These are phyloP conservation scores for Phlebiopsis flavidoalba DNA, from an alignment of 768 basidiomycete genomes.

Conservation along the genomic window DNA sequence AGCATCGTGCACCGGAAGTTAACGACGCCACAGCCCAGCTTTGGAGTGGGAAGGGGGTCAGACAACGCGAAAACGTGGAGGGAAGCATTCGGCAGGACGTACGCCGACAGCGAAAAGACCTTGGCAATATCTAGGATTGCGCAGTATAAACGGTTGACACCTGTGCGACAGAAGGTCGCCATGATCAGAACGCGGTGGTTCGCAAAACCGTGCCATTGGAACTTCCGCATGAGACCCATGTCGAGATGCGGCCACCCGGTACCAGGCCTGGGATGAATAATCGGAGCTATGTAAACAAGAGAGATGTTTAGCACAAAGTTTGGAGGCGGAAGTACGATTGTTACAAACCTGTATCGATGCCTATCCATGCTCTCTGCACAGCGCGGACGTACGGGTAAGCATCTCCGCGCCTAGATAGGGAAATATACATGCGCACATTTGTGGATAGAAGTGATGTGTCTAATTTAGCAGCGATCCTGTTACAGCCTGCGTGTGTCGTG, in stretches of 20 bases:
- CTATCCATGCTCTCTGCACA: conserved; percentile 70
- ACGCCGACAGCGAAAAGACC: conserved; percentile 66
- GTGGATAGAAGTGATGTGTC: conserved; percentile 50
- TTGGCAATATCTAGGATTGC: conserved; percentile 76
- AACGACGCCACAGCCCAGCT: conserved; percentile 43
- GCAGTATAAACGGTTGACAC: conserved; percentile 70
- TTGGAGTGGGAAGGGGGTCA: conserved; percentile 25
- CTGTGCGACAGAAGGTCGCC: conserved; percentile 59
- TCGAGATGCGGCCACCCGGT: conserved; percentile 70
- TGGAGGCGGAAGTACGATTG: background rate
- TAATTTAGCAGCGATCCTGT: conserved; percentile 40
- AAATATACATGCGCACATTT: conserved; percentile 40
- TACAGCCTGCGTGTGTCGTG: no score
- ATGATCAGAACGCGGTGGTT: conserved; percentile 47
- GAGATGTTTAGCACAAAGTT: background rate
- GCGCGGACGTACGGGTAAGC: background rate
- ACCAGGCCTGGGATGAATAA: conserved; percentile 60
- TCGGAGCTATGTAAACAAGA: conserved; percentile 44
- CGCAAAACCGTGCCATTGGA: conserved; percentile 40
- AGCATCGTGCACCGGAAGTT: conserved; percentile 58
- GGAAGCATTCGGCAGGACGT: conserved; percentile 18
- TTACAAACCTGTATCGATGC: conserved; percentile 58
- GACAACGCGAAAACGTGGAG: background rate
- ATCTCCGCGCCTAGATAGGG: background rate
- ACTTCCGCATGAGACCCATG: conserved; percentile 58